Evolutionary conservation across 1,284 basidiomycete species (phyloP).

Genomic region (Xerocomus amazonicus): DNA sequence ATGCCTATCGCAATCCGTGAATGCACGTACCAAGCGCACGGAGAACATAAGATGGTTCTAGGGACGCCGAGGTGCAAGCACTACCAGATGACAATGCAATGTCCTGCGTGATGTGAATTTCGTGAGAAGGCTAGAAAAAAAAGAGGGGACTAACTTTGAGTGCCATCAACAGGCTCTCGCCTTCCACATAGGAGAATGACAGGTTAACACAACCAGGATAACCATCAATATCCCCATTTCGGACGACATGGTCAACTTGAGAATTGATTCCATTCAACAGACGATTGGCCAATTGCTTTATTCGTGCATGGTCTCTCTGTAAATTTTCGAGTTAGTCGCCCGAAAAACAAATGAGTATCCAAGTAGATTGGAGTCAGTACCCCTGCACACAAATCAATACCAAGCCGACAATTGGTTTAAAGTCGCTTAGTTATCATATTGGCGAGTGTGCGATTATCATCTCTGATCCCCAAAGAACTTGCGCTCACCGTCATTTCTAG

Average conservation of each 20-base stretch:
- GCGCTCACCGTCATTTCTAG: conserved; percentile 87
- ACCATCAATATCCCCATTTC: conserved; percentile 89
- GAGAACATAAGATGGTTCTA: conserved; percentile 98
- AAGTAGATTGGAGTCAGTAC: conserved; percentile 61
- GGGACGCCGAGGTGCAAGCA: conserved; percentile 96
- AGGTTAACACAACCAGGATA: conserved; percentile 95
- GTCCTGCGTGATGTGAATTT: conserved; percentile 51
- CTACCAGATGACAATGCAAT: conserved; percentile 97
- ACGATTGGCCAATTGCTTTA: conserved; percentile 77
- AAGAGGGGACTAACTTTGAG: conserved; percentile 72
- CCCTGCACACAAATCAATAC: conserved; percentile 81
- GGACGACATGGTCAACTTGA: conserved; percentile 85
- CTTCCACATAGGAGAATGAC: conserved; percentile 96
- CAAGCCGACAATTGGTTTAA: conserved; percentile 43
- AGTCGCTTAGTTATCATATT: conserved; percentile 38
- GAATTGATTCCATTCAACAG: conserved; percentile 81
- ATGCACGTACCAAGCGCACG: conserved; percentile 75
- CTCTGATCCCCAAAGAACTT: conserved; percentile 31
- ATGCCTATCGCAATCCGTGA: not conserved
- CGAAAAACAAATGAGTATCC: conserved; percentile 6
- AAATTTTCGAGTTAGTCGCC: conserved; percentile 13
- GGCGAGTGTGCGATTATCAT: conserved; percentile 50
- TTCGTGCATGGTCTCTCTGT: conserved; percentile 81
- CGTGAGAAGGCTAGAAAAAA: not conserved
- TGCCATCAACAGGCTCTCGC: conserved; percentile 97